phyloP scores from a whole-genome alignment of 2,329 filamentous ascomycete genomes.

The Sclerotinia spermophila region DNA sequence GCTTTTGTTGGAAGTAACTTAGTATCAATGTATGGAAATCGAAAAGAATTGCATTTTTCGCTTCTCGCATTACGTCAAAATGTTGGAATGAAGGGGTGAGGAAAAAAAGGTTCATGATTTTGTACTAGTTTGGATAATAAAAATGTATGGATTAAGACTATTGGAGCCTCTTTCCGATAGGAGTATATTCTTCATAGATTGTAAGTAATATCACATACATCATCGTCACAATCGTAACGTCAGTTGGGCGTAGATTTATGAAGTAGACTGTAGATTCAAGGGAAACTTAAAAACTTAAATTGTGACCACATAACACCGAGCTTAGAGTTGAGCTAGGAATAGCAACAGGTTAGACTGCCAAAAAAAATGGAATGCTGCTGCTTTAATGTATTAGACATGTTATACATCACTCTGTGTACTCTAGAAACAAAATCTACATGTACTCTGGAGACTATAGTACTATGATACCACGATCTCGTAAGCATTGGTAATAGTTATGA shows the following conservation, averaged over 20 bases:
- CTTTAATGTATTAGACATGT: neutral
- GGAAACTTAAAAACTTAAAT: neutral
- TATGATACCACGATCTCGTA: neutral
- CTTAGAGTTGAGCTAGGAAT: neutral
- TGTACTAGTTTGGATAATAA: neutral
- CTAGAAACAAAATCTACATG: neutral
- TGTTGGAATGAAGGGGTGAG: conserved; percentile 2
- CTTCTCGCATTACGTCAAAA: neutral
- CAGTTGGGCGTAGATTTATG: neutral
- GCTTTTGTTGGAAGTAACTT: neutral
- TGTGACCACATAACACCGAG: neutral
- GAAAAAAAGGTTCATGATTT: neutral
- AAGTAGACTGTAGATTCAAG: neutral
- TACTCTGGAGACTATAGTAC: neutral
- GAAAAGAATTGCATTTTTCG: neutral
- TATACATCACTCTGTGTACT: no score
- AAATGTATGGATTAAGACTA: neutral
- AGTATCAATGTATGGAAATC: neutral
- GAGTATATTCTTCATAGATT: neutral
- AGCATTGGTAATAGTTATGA: neutral
- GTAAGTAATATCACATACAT: neutral
- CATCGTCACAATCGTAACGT: neutral
- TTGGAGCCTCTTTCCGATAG: neutral
- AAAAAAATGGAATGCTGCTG: neutral
- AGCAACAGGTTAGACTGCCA: neutral